Base-by-base conservation (phyloP, 495 filamentous ascomycete species). In the Xylaria cubensis region DNA sequence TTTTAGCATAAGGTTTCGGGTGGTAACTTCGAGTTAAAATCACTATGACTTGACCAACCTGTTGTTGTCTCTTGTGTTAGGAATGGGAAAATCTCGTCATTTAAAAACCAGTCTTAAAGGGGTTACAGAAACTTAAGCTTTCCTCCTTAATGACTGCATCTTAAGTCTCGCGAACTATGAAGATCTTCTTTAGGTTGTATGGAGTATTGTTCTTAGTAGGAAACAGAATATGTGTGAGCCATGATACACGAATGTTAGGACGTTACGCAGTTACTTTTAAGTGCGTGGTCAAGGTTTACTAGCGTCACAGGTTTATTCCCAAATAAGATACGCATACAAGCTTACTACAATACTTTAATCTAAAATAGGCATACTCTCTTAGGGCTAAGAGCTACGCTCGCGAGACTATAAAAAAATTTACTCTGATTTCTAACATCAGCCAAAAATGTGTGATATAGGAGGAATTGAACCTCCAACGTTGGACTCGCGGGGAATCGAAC, bases 401-500 rank as follows among this genome's bases (percentile, higher is more conserved):
- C 0, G 3, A 56, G 26, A 56, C 53, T 32, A 56, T 26, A 32
- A 32, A 56, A 56, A 56, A 13, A 5, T 56, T 39, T 8, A 29
- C 7, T 3, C 8, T 17, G 4, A 61, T 39, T 2, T n/a, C 1
- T 21, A 44, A 44, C 0, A 63, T 12, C 7, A 63, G 15, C 36
- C 0, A 39, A 39, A 44, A 21, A 3, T n/a, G 39, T 32, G 3
- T 44, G 61, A 29, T 64, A 64, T 9, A 64, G 61, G 21, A 64
- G 61, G 61, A 64, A 64, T 64, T 64, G 36, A 64, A 72, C 70
- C 70, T 39, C 70, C 70, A 44, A 32, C 7, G 17, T 1, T 81
- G 80, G 80, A 81, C 80, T 80, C 82, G 85, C 85, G 81, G 85
- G 85, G 83, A 87, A 87, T 87, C 84, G 85, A 87, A 87, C 84